Evolutionary conservation across 495 filamentous ascomycete genomes (phyloP).

Genomic region (Patellaria atrata): DNA sequence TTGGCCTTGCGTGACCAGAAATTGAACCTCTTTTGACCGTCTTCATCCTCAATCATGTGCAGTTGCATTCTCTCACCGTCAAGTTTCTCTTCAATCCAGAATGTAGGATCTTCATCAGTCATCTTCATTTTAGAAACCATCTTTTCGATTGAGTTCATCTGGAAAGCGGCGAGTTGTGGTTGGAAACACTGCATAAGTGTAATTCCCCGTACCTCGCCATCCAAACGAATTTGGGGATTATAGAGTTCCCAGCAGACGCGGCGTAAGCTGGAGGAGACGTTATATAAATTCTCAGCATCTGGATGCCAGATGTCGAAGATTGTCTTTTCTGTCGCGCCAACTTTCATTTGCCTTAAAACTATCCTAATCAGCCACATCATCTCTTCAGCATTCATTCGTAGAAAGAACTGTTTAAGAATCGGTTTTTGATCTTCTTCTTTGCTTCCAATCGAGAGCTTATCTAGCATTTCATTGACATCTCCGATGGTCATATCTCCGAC

Average conservation of each 20-base stretch:
- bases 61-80: slow-evolving; percentile 96
- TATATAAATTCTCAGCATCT: slow-evolving; percentile 80
- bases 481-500: slow-evolving; percentile 69
- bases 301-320: slow-evolving; percentile 88
- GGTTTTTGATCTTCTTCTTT: slow-evolving; percentile 71
- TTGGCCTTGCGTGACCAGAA: slow-evolving; percentile 98
- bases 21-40: slow-evolving; percentile 57
- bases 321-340: slow-evolving; percentile 92
- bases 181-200: slow-evolving; percentile 92
- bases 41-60: slow-evolving; percentile 68
- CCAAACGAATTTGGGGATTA: slow-evolving; percentile 59
- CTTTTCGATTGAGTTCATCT: slow-evolving; percentile 74
- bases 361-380: slow-evolving; percentile 90
- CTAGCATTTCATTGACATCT: slow-evolving; percentile 79
- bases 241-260: slow-evolving; percentile 92
- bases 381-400: slow-evolving; percentile 84
- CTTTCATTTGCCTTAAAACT: slow-evolving; percentile 90
- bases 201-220: slow-evolving; percentile 60
- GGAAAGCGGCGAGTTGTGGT: slow-evolving; percentile 90
- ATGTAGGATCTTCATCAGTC: slow-evolving; percentile 55
- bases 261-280: slow-evolving; percentile 75
- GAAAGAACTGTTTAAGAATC: slow-evolving; percentile 73
- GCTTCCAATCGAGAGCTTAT: slow-evolving; percentile 55
- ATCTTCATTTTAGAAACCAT: slow-evolving; percentile 60
- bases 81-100: slow-evolving; percentile 97